A percentile compares a stretch with the other conserved stretches of the same genome.
Conservation (phyloP, 2,329 filamentous ascomycete species). For the Fusarium humuli region DNA sequence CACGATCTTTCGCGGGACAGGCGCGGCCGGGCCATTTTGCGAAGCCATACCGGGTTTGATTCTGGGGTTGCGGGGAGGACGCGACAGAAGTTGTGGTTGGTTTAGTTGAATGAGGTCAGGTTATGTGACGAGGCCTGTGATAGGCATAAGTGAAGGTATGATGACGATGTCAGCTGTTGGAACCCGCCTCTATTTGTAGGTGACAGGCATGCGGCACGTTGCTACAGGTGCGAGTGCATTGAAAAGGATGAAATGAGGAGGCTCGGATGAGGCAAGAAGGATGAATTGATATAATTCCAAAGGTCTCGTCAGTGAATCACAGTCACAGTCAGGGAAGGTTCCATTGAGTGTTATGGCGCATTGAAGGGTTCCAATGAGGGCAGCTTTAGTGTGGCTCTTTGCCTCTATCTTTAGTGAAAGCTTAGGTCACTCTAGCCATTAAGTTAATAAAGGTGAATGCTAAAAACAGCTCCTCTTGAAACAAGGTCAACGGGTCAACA, state of each 20-base stretch:
- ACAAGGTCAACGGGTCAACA: not conserved
- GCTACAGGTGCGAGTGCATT: constrained; percentile 4
- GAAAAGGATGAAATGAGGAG: constrained; percentile 10
- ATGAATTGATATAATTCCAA: constrained; percentile 1
- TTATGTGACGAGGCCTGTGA: not conserved
- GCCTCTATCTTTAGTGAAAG: constrained; percentile 3
- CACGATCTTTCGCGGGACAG: constrained; percentile 41
- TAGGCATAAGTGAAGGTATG: constrained; percentile 2
- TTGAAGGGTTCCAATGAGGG: not conserved
- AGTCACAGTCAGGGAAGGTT: not conserved
- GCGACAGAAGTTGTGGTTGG: constrained; percentile 9
- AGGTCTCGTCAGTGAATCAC: constrained; percentile 18
- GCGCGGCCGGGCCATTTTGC: constrained; percentile 37
- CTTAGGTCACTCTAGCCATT: constrained; percentile 14
- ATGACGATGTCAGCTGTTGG: constrained; percentile 7
- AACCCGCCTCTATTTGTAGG: constrained; percentile 4
- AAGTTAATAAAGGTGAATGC: constrained; percentile 9
- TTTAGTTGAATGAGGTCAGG: constrained; percentile 25
- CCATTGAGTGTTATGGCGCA: not conserved
- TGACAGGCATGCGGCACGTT: constrained; percentile 23
- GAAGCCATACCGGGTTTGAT: constrained; percentile 36
- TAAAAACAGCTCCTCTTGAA: constrained; percentile 22
- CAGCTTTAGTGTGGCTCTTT: constrained; percentile 4
- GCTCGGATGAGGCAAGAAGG: not conserved
- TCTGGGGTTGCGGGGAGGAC: constrained; percentile 10